These are phyloP conservation scores for Fragilaria radians DNA, from an alignment of 108 stramenopile species.

Conservation along the genomic window DNA sequence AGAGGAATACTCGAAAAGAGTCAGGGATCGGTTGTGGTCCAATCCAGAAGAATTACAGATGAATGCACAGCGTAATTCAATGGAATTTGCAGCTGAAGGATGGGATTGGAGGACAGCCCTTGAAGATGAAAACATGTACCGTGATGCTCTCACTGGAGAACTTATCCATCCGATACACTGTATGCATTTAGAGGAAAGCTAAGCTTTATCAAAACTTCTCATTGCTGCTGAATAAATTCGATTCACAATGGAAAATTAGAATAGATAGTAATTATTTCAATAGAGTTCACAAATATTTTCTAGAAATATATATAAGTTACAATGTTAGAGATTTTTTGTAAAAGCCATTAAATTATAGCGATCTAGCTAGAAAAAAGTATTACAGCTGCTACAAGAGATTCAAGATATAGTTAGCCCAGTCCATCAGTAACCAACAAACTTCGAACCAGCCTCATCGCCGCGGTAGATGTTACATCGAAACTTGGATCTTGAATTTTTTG, in stretches of 20 bases:
- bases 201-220: too few relatives aligned
- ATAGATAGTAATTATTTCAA: too few relatives aligned
- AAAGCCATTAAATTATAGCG: too few relatives aligned
- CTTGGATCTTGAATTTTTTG: conserved; percentile 56
- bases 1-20: conserved; percentile 36
- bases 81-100: conserved; percentile 54
- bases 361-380: neutral
- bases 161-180: conserved; percentile 40
- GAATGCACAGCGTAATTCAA: conserved; percentile 39
- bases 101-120: conserved; percentile 43
- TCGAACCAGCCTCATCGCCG: conserved; percentile 61
- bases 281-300: too few relatives aligned
- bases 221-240: too few relatives aligned
- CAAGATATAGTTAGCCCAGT: conserved; percentile 7
- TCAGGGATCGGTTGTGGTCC: conserved; percentile 29
- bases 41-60: conserved; percentile 18
- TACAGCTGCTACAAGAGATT: neutral
- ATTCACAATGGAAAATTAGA: too few relatives aligned
- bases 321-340: too few relatives aligned
- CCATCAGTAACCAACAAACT: conserved; percentile 43
- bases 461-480: conserved; percentile 44
- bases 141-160: conserved; percentile 23
- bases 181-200: neutral
- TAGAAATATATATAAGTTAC: too few relatives aligned
- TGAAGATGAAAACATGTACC: conserved; percentile 38